Percentiles rank a stretch among this genome's conserved stretches.
Evolutionary conservation across 1,139 yeast species (phyloP).

Genomic region (Blastobotrys aristatus): DNA sequence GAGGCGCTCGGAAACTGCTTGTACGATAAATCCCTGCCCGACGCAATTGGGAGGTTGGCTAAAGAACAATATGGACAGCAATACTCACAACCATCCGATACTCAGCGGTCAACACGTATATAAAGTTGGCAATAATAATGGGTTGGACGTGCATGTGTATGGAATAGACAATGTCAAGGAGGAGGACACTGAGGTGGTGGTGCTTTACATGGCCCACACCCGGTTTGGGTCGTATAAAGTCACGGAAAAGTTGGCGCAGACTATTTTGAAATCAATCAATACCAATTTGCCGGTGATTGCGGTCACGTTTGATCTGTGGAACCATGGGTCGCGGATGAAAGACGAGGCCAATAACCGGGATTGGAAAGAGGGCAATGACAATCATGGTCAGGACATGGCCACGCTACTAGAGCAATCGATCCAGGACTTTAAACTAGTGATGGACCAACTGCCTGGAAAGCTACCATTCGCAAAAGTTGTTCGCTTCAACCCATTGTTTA

Average conservation of each 20-base stretch:
- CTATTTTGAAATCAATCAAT: not conserved
- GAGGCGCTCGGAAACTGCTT: conserved; percentile 72
- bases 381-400: conserved; percentile 52
- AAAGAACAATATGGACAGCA: too few relatives aligned
- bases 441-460: conserved; percentile 46
- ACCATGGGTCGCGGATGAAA: conserved; percentile 51
- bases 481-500: conserved; percentile 36
- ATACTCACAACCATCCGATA: too few relatives aligned
- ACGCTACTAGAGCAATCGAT: conserved; percentile 48
- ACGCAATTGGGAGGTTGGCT: not conserved
- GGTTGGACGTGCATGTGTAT: conserved; percentile 5
- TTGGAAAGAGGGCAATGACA: conserved; percentile 46
- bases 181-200: not conserved
- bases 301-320: conserved; percentile 53
- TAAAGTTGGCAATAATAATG: not conserved
- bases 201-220: conserved; percentile 9
- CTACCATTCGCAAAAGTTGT: conserved; percentile 31
- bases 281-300: conserved; percentile 31
- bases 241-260: not conserved
- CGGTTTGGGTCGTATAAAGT: conserved; percentile 1
- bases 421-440: conserved; percentile 44
- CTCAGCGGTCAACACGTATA: not conserved
- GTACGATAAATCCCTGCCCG: conserved; percentile 41
- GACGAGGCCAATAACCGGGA: conserved; percentile 37
- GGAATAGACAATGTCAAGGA: not conserved